Evolutionary conservation across 2,329 filamentous ascomycete genomes (phyloP).

Genomic region (Alternaria burnsii): DNA sequence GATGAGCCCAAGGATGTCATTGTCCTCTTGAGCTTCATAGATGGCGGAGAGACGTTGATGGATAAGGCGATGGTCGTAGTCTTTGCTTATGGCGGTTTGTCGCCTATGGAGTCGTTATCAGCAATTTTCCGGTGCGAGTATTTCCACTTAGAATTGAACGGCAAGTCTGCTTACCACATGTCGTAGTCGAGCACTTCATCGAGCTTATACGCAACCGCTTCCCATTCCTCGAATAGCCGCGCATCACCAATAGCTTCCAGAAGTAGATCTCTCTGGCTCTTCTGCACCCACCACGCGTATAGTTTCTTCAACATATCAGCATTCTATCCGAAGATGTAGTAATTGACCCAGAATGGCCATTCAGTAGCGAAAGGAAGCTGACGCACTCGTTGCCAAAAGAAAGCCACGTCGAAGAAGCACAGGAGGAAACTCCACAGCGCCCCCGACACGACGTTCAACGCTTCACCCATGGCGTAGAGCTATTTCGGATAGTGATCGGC

Average conservation of each 20-base stretch:
- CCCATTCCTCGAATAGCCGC: slow-evolving; percentile 83
- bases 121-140: slow-evolving; percentile 4
- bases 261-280: slow-evolving; percentile 71
- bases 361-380: slow-evolving; percentile 1
- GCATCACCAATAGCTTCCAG: slow-evolving; percentile 72
- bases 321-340: slow-evolving; percentile 1
- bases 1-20: slow-evolving; percentile 77
- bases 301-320: slow-evolving; percentile 66
- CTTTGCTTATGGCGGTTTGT: slow-evolving; percentile 78
- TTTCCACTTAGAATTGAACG: not conserved
- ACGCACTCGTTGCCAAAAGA: slow-evolving; percentile 54
- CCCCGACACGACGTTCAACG: slow-evolving; percentile 13
- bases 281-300: slow-evolving; percentile 71
- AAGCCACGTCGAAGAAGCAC: slow-evolving; percentile 49
- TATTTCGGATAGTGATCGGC: slow-evolving; percentile 23
- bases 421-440: slow-evolving; percentile 40
- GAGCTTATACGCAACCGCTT: slow-evolving; percentile 81
- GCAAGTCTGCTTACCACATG: slow-evolving; percentile 68
- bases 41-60: slow-evolving; percentile 77
- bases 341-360: not conserved
- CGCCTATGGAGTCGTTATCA: slow-evolving; percentile 65
- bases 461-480: slow-evolving; percentile 32
- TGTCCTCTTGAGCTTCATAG: slow-evolving; percentile 71
- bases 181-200: slow-evolving; percentile 83
- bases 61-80: slow-evolving; percentile 89